Percentiles rank a stretch among this genome's conserved stretches.
Evolutionary conservation across 495 filamentous ascomycete genomes (phyloP).

Genomic region (Massariosphaeria phaeospora): DNA sequence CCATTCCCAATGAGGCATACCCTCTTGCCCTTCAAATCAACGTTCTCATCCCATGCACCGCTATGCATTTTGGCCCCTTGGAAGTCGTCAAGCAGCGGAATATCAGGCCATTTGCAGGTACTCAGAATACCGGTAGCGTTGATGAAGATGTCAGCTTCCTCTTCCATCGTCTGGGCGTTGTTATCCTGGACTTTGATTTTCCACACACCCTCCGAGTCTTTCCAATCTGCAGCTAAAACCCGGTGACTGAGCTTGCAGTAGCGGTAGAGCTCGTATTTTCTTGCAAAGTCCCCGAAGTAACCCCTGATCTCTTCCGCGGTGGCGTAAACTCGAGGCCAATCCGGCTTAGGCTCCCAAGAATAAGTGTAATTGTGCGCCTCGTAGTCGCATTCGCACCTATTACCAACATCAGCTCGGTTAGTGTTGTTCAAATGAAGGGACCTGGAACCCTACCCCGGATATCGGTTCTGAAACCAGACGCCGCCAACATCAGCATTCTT

Average conservation of each 20-base stretch:
- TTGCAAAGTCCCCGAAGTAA: slow-evolving; percentile 39
- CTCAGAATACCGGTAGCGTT: slow-evolving; percentile 38
- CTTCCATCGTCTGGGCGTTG: slow-evolving; percentile 25
- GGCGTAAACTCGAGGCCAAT: slow-evolving; percentile 43
- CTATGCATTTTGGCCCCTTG: slow-evolving; percentile 36
- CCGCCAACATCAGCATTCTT: slow-evolving; percentile 14
- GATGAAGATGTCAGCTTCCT: slow-evolving; percentile 37
- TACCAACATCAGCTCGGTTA: background rate
- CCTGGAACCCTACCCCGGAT: slow-evolving; percentile 35
- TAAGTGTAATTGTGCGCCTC: slow-evolving; percentile 41
- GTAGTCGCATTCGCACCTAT: slow-evolving; percentile 43
- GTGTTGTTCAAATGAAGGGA: background rate
- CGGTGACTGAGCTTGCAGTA: slow-evolving; percentile 37
- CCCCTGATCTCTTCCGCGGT: slow-evolving; percentile 34
- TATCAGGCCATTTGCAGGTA: slow-evolving; percentile 40
- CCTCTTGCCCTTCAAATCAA: slow-evolving; percentile 31
- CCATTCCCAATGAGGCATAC: slow-evolving; percentile 36
- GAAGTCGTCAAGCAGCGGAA: slow-evolving; percentile 37
- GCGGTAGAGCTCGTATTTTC: slow-evolving; percentile 37
- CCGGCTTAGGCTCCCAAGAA: slow-evolving; percentile 43
- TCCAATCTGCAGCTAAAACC: slow-evolving; percentile 37
- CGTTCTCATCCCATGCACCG: slow-evolving; percentile 36
- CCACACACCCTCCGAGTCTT: slow-evolving; percentile 36
- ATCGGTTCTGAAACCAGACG: slow-evolving; percentile 36
- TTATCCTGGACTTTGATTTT: slow-evolving; percentile 37